Evolutionary conservation across 768 basidiomycete genomes (phyloP).

Genomic region (Candolleomyces aberdarensis): DNA sequence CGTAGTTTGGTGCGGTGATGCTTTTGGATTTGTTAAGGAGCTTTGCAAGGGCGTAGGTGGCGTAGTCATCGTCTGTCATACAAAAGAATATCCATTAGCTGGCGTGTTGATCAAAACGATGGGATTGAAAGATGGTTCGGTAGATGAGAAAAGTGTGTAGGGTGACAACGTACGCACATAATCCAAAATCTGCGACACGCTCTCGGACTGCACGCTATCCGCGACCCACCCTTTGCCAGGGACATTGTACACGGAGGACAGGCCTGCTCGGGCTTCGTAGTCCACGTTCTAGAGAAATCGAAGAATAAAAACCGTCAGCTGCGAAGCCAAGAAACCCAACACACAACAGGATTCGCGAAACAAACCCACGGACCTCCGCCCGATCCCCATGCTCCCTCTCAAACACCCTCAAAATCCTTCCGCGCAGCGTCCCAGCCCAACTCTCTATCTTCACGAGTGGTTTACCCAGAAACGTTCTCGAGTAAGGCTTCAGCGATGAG

Average conservation of each 20-base stretch:
- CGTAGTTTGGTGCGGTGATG: conserved; percentile 46
- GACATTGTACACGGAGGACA: conserved; percentile 60
- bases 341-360: background rate
- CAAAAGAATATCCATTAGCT: background rate
- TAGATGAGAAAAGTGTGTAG: too few relatives aligned
- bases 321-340: background rate
- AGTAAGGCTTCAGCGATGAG: conserved; percentile 68
- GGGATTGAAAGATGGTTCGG: background rate
- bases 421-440: conserved; percentile 71
- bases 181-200: conserved; percentile 73
- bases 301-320: background rate
- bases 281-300: conserved; percentile 57
- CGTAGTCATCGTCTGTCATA: conserved; percentile 70
- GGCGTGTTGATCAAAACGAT: too few relatives aligned
- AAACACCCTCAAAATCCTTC: conserved; percentile 66
- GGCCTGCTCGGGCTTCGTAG: conserved; percentile 79
- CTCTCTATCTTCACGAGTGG: conserved; percentile 48
- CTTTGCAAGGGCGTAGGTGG: conserved; percentile 59
- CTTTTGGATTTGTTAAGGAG: conserved; percentile 49
- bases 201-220: conserved; percentile 75
- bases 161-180: conserved; percentile 58
- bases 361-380: conserved; percentile 48
- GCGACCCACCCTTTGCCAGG: conserved; percentile 70
- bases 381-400: conserved; percentile 62
- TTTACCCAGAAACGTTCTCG: conserved; percentile 50